phyloP scores from a whole-genome alignment of 495 filamentous ascomycete species.

The Trichocladium uniseriatum region DNA sequence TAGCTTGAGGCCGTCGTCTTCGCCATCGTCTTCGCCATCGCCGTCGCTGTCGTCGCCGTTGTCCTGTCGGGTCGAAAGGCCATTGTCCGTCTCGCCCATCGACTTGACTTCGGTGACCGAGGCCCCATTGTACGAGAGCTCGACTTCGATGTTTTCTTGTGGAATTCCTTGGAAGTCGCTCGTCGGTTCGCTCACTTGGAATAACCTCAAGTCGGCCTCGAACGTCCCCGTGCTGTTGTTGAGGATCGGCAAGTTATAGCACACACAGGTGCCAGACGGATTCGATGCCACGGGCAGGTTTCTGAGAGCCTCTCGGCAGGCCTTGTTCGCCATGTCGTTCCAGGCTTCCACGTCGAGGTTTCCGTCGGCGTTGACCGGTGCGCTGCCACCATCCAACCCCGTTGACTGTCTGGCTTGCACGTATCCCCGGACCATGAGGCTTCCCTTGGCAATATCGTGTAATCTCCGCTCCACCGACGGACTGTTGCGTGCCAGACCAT shows the following conservation, averaged over 20 bases:
- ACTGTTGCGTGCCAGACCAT: slow-evolving; percentile 19
- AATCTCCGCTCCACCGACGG: slow-evolving; percentile 16
- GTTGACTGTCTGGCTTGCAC: slow-evolving; percentile 15
- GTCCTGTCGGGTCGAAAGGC: slow-evolving; percentile 7
- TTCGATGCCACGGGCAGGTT: slow-evolving; percentile 46
- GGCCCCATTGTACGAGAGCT: slow-evolving; percentile 51
- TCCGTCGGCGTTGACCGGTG: slow-evolving; percentile 24
- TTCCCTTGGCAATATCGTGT: slow-evolving; percentile 21
- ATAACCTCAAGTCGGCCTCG: slow-evolving; percentile 61
- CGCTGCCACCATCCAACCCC: slow-evolving; percentile 1
- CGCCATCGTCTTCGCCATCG: no score
- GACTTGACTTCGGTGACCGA: slow-evolving; percentile 39
- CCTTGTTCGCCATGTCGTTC: slow-evolving; percentile 42
- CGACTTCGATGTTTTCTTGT: slow-evolving; percentile 46
- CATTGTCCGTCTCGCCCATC: slow-evolving; percentile 9
- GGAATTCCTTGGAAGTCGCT: slow-evolving; percentile 50
- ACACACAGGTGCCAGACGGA: slow-evolving; percentile 63
- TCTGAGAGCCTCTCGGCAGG: slow-evolving; percentile 42
- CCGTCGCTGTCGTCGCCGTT: slow-evolving; percentile 10
- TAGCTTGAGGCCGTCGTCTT: slow-evolving; percentile 19
- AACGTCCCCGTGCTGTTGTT: slow-evolving; percentile 57
- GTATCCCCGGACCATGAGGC: slow-evolving; percentile 10
- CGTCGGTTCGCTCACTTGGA: slow-evolving; percentile 47
- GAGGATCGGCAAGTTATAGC: slow-evolving; percentile 62
- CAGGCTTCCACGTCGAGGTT: slow-evolving; percentile 39